phyloP scores from a whole-genome alignment of 1,284 basidiomycete species.

The Lignosus rhinocerotis region DNA sequence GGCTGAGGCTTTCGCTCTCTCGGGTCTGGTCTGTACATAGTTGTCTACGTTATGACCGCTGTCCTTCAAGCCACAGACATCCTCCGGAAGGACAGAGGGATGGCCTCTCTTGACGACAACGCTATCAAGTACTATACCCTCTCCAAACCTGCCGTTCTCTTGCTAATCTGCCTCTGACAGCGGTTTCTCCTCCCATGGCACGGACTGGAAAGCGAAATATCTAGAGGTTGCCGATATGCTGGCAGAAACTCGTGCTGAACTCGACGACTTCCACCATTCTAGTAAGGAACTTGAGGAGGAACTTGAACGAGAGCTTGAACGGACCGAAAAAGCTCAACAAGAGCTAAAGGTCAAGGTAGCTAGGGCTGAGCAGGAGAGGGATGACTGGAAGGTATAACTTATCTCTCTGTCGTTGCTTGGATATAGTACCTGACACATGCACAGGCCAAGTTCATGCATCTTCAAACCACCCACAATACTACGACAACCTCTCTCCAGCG shows the following conservation, averaged over 20 bases:
- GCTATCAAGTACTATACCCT: constrained; percentile 50
- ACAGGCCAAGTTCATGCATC: constrained; percentile 84
- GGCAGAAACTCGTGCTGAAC: constrained; percentile 81
- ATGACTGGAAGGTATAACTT: constrained; percentile 84
- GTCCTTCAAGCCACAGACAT: constrained; percentile 61
- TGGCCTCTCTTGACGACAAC: constrained; percentile 61
- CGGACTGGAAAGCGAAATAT: constrained; percentile 85
- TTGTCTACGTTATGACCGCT: constrained; percentile 54
- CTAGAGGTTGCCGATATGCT: constrained; percentile 85
- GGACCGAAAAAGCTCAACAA: constrained; percentile 84
- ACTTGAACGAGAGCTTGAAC: constrained; percentile 84
- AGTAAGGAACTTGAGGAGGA: constrained; percentile 94
- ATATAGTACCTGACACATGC: background rate
- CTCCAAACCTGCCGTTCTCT: background rate
- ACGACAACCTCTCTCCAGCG: constrained; percentile 84
- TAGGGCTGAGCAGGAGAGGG: constrained; percentile 77
- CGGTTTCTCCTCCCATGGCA: constrained; percentile 51
- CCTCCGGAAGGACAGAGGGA: constrained; percentile 56
- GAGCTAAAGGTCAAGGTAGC: constrained; percentile 78
- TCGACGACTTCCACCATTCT: constrained; percentile 89
- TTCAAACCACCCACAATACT: constrained; percentile 89
- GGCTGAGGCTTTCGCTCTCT: constrained; percentile 23
- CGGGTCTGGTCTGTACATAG: constrained; percentile 32
- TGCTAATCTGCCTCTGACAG: constrained; percentile 15
- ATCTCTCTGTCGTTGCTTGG: background rate